phyloP scores from a whole-genome alignment of 1,284 basidiomycete genomes.

The Trichosporon coremiiforme region DNA sequence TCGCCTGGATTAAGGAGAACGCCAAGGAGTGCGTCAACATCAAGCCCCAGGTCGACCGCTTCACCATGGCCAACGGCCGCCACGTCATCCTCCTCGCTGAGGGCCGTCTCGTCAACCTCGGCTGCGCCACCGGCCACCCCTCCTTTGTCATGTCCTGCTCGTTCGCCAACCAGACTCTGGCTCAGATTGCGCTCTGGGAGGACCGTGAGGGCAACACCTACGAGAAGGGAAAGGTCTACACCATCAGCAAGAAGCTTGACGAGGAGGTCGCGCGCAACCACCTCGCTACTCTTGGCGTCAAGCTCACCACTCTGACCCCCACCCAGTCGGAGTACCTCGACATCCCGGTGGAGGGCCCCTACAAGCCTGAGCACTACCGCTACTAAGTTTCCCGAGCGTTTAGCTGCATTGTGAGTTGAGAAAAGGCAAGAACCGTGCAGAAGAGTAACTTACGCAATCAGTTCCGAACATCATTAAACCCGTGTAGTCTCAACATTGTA shows the following conservation, averaged over 20 bases:
- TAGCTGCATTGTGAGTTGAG: background rate
- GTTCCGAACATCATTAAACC: background rate
- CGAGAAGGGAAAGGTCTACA: constrained; percentile 93
- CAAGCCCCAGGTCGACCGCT: constrained; percentile 99
- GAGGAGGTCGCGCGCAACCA: constrained; percentile 99
- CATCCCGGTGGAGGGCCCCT: constrained; percentile 80
- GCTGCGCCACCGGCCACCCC: constrained; percentile 86
- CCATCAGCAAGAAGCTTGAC: constrained; percentile 94
- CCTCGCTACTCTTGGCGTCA: constrained; percentile 86
- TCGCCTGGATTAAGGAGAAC: constrained; percentile 96
- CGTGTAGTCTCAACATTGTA: constrained; percentile 17
- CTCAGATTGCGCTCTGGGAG: constrained; percentile 98
- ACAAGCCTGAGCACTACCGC: constrained; percentile 79
- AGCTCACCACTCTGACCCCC: constrained; percentile 78
- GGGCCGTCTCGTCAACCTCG: constrained; percentile 97
- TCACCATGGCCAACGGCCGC: constrained; percentile 84
- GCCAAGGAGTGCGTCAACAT: constrained; percentile 84
- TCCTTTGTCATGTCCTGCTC: constrained; percentile 98
- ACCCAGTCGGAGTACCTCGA: constrained; percentile 91
- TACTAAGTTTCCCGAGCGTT: background rate
- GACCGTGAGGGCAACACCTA: constrained; percentile 60
- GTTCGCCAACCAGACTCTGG: constrained; percentile 97
- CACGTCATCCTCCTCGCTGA: constrained; percentile 98
- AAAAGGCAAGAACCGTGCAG: background rate
- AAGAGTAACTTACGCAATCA: background rate